Evolutionary conservation across 2,329 filamentous ascomycete species (phyloP).

Genomic region (Tolypocladium cylindrosporum): DNA sequence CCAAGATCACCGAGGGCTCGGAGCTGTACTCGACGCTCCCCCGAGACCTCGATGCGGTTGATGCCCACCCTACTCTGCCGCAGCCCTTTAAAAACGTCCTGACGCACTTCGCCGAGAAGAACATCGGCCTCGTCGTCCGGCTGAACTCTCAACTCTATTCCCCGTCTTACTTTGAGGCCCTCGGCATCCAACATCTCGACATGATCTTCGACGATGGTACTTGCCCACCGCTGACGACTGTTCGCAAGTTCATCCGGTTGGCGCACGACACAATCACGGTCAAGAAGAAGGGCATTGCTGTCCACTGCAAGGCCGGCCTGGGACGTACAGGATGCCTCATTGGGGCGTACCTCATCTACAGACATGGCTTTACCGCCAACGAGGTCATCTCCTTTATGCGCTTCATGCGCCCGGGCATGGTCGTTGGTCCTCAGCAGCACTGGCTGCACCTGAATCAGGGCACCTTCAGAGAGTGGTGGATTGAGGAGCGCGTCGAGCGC

Average conservation of each 20-base stretch:
- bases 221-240: constrained; percentile 79
- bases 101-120: constrained; percentile 74
- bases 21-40: constrained; percentile 68
- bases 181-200: constrained; percentile 91
- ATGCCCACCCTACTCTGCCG: constrained; percentile 60
- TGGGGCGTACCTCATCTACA: constrained; percentile 94
- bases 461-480: constrained; percentile 97
- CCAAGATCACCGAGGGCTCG: constrained; percentile 61
- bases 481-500: constrained; percentile 73
- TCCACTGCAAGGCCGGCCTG: constrained; percentile 96
- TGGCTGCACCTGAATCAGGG: constrained; percentile 98
- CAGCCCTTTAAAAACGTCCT: constrained; percentile 94
- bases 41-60: constrained; percentile 62
- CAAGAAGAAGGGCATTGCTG: constrained; percentile 86
- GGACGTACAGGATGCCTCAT: constrained; percentile 94
- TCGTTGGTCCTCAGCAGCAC: constrained; percentile 95
- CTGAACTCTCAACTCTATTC: constrained; percentile 95
- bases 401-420: constrained; percentile 98
- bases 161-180: constrained; percentile 89
- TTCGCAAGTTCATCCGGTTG: constrained; percentile 88
- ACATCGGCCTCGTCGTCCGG: constrained; percentile 87
- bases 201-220: constrained; percentile 99
- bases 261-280: constrained; percentile 90
- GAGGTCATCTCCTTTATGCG: constrained; percentile 97
- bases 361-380: constrained; percentile 93